Conservation (phyloP, 2,329 filamentous ascomycete genomes). For the Xylogone sp. region DNA sequence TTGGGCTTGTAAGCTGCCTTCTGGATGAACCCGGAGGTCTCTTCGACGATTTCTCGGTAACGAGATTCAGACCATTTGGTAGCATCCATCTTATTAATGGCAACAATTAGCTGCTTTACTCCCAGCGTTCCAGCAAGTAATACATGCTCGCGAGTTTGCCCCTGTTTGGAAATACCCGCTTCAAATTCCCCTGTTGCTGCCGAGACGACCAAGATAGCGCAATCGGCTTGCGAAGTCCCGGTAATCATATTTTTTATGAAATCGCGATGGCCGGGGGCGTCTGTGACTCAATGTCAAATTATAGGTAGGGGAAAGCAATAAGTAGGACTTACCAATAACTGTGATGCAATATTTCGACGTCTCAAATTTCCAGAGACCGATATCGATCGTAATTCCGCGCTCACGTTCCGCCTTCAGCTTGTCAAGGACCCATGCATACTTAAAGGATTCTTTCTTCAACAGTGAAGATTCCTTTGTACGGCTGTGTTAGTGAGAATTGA, state of each 20-base stretch:
- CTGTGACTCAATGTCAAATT: constrained; percentile 37
- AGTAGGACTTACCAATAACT: constrained; percentile 73
- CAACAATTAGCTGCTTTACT: constrained; percentile 99
- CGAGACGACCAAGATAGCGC: constrained; percentile 99
- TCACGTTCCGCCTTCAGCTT: constrained; percentile 99
- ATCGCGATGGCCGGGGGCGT: constrained; percentile 99
- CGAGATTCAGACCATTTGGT: constrained; percentile 96
- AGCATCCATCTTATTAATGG: constrained; percentile 99
- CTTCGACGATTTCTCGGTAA: constrained; percentile 99
- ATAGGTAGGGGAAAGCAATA: neutral
- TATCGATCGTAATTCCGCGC: constrained; percentile 99
- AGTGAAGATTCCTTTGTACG: constrained; percentile 93
- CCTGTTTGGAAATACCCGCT: constrained; percentile 99
- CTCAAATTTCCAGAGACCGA: constrained; percentile 99
- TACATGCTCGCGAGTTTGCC: constrained; percentile 99
- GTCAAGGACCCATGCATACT: constrained; percentile 99
- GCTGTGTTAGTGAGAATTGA: constrained; percentile 21
- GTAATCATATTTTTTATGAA: constrained; percentile 99
- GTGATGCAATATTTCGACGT: constrained; percentile 97
- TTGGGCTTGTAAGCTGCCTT: constrained; percentile 99
- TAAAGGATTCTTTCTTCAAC: constrained; percentile 99
- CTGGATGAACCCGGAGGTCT: constrained; percentile 99
- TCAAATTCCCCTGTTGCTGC: constrained; percentile 99
- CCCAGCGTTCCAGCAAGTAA: constrained; percentile 99
- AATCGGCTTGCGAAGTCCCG: constrained; percentile 99